phyloP scores from a whole-genome alignment of 179 eudicot species.

The Sideroxylon spinosum region DNA sequence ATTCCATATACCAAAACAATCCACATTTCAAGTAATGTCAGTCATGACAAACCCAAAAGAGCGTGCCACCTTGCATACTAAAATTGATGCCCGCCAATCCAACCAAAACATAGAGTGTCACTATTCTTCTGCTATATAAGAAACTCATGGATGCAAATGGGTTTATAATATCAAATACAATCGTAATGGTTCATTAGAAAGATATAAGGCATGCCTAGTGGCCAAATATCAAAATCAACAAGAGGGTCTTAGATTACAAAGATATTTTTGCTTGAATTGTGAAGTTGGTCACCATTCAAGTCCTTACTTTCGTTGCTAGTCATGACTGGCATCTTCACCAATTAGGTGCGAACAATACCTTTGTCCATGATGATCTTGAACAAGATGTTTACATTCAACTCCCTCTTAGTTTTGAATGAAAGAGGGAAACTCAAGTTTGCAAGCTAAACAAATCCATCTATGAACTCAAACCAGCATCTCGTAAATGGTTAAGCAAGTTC shows the following conservation, averaged over 20 bases:
- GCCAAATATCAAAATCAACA: slow-evolving; percentile 12
- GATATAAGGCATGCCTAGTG: slow-evolving; percentile 19
- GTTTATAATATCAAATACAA: too few relatives aligned
- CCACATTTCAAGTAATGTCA: too few relatives aligned
- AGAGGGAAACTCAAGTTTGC: neutral
- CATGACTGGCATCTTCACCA: slow-evolving; percentile 8
- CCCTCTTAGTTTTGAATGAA: neutral
- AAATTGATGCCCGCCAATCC: neutral
- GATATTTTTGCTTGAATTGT: neutral
- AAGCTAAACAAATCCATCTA: neutral
- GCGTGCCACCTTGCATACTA: neutral
- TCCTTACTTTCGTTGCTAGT: neutral
- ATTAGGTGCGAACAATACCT: neutral
- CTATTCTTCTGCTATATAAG: too few relatives aligned
- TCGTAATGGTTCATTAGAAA: neutral
- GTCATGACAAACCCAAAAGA: neutral
- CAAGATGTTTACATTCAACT: neutral
- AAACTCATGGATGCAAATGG: too few relatives aligned
- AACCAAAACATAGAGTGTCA: too few relatives aligned
- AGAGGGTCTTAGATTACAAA: slow-evolving; percentile 1
- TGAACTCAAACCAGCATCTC: neutral
- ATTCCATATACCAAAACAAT: too few relatives aligned
- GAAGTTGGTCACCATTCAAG: neutral
- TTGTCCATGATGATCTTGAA: neutral
- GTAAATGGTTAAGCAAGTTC: neutral